phyloP scores from a whole-genome alignment of 805 yeast species.

The Starmerella apis region DNA sequence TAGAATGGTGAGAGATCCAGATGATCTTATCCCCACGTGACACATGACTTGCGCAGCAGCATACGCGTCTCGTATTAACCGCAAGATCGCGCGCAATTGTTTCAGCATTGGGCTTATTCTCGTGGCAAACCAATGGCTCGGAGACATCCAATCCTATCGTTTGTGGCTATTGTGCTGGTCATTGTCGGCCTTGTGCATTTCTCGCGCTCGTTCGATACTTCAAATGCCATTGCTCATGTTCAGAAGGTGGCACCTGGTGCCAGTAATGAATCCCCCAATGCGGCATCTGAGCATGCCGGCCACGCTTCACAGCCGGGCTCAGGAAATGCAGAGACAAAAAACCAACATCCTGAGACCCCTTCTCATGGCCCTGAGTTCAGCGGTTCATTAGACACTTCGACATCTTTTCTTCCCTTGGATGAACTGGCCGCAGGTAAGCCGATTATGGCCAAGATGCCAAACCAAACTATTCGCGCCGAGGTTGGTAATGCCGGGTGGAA shows the following conservation, averaged over 20 bases:
- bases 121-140: neutral
- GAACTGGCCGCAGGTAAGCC: constrained; percentile 33
- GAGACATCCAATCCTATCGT: neutral
- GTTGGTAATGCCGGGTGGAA: constrained; percentile 90
- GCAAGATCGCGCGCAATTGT: neutral
- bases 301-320: no score
- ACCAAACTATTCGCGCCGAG: constrained; percentile 69
- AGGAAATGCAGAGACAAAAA: neutral
- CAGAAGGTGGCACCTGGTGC: neutral
- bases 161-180: constrained; percentile 2
- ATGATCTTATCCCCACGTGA: no score
- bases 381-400: neutral
- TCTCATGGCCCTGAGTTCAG: neutral
- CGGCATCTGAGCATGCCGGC: no score
- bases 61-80: constrained; percentile 4
- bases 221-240: neutral
- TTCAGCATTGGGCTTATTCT: neutral
- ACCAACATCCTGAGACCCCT: no score
- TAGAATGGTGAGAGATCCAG: no score
- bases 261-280: neutral
- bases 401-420: neutral
- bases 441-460: constrained; percentile 92
- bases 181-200: constrained; percentile 3
- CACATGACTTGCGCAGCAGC: neutral
- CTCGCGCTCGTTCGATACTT: constrained; percentile 6